These are phyloP conservation scores for Tetrapyrgos nigripes DNA, from an alignment of 1,284 basidiomycete genomes.

Conservation along the genomic window DNA sequence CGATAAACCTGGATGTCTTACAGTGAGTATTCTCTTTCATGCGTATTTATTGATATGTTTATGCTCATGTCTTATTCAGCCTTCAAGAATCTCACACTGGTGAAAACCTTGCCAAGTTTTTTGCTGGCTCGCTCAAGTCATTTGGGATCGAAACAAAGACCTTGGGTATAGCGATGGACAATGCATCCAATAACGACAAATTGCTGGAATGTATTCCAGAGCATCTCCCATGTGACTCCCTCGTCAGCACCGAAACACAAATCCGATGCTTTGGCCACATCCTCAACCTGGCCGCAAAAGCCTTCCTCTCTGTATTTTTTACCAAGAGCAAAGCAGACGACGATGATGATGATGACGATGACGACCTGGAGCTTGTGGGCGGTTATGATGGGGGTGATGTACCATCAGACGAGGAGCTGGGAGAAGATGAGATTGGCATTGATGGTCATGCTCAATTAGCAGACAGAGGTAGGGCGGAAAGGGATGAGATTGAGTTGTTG, in stretches of 20 bases:
- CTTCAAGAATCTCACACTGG: slow-evolving; percentile 2
- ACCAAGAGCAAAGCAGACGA: background rate
- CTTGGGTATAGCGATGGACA: background rate
- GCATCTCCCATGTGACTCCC: background rate
- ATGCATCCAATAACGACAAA: slow-evolving; percentile 8
- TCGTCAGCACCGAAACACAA: slow-evolving; percentile 4
- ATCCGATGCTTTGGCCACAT: slow-evolving; percentile 23
- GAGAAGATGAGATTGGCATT: background rate
- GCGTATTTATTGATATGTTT: no score
- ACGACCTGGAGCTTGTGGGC: no score
- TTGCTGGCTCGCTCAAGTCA: background rate
- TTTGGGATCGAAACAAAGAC: background rate
- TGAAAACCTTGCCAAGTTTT: background rate
- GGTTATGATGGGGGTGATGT: background rate
- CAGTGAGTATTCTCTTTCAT: background rate
- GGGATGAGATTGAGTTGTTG: background rate
- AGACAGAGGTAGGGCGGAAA: background rate
- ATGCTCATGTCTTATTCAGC: background rate
- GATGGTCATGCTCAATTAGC: background rate
- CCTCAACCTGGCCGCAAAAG: slow-evolving; percentile 21
- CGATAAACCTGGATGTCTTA: slow-evolving; percentile 3
- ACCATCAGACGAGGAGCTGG: background rate
- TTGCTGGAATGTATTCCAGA: background rate
- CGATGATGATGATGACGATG: slow-evolving; percentile 1
- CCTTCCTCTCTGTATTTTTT: slow-evolving; percentile 2